These are phyloP conservation scores for Proliferodiscus dingleyae DNA, from an alignment of 2,329 filamentous ascomycete species.

Conservation along the genomic window DNA sequence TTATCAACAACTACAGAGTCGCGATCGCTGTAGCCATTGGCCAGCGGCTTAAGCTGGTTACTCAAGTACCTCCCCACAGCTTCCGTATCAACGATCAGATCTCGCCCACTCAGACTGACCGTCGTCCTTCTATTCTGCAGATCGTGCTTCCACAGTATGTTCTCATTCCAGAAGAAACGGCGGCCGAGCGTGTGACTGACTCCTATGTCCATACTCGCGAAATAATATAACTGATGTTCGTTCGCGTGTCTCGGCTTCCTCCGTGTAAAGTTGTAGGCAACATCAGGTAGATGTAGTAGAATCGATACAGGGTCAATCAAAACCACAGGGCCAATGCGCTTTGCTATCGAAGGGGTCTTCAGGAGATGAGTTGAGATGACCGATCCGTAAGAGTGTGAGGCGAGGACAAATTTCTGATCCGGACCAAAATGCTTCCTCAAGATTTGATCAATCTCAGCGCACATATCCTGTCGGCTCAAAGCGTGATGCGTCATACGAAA, in stretches of 20 bases:
- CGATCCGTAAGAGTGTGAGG: slow-evolving; percentile 49
- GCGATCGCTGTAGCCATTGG: slow-evolving; percentile 6
- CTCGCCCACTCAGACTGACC: slow-evolving; percentile 45
- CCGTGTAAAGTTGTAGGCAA: slow-evolving; percentile 57
- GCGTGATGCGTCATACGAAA: slow-evolving; percentile 50
- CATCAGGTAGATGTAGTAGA: slow-evolving; percentile 55
- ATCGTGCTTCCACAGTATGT: slow-evolving; percentile 56
- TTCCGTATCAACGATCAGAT: slow-evolving; percentile 51
- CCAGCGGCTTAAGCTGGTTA: slow-evolving; percentile 4
- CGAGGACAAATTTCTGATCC: slow-evolving; percentile 45
- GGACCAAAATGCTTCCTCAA: slow-evolving; percentile 44
- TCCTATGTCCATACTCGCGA: slow-evolving; percentile 53
- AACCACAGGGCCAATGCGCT: slow-evolving; percentile 44
- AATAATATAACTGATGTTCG: slow-evolving; percentile 56
- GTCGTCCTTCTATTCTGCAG: slow-evolving; percentile 40
- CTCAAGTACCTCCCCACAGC: slow-evolving; percentile 48
- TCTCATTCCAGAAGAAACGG: slow-evolving; percentile 58
- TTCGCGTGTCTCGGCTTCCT: slow-evolving; percentile 43
- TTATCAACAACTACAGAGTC: slow-evolving; percentile 20
- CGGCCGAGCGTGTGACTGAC: slow-evolving; percentile 52
- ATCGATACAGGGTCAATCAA: slow-evolving; percentile 58
- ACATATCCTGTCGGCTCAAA: slow-evolving; percentile 43
- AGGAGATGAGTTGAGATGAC: slow-evolving; percentile 53
- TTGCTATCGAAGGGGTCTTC: slow-evolving; percentile 35
- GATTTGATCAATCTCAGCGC: slow-evolving; percentile 47